phyloP scores from a whole-genome alignment of 1,139 yeast species.

The Barnettozyma hawaiiensis region DNA sequence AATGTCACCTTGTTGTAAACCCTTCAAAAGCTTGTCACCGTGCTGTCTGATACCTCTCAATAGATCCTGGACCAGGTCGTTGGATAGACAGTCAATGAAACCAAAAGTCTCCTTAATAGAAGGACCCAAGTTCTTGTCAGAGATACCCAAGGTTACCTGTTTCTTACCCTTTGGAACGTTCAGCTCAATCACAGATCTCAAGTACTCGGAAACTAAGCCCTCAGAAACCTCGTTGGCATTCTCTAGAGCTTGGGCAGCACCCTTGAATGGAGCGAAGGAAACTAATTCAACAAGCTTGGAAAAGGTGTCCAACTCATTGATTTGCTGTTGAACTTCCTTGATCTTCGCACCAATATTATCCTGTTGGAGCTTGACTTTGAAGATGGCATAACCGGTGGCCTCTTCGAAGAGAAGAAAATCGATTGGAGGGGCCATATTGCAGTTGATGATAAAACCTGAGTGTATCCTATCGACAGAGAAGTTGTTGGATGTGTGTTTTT shows the following conservation, averaged over 20 bases:
- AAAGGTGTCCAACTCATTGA: slow-evolving; percentile 80
- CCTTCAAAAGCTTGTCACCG: slow-evolving; percentile 84
- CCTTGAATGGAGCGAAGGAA: slow-evolving; percentile 96
- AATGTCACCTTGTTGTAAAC: slow-evolving; percentile 88
- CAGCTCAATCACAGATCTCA: slow-evolving; percentile 82
- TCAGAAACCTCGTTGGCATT: slow-evolving; percentile 97
- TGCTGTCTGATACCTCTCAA: slow-evolving; percentile 92
- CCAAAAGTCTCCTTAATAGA: slow-evolving; percentile 90
- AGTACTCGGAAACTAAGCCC: slow-evolving; percentile 90
- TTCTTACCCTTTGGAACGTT: slow-evolving; percentile 86
- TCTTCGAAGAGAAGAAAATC: slow-evolving; percentile 96
- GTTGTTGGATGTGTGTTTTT: too few relatives aligned
- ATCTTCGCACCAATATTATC: slow-evolving; percentile 90
- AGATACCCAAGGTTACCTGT: slow-evolving; percentile 71
- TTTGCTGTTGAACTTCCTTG: slow-evolving; percentile 91
- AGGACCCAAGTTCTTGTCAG: slow-evolving; percentile 95
- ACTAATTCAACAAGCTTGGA: slow-evolving; percentile 91
- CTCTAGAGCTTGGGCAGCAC: slow-evolving; percentile 98
- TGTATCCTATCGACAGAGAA: neutral
- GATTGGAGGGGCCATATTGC: slow-evolving; percentile 49
- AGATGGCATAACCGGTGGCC: slow-evolving; percentile 97
- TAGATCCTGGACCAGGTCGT: slow-evolving; percentile 90
- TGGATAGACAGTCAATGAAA: slow-evolving; percentile 81
- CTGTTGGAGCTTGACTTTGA: slow-evolving; percentile 89
- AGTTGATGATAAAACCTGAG: too few relatives aligned